Base-by-base conservation (phyloP, 2,329 filamentous ascomycete genomes). In the Calycina marina region DNA sequence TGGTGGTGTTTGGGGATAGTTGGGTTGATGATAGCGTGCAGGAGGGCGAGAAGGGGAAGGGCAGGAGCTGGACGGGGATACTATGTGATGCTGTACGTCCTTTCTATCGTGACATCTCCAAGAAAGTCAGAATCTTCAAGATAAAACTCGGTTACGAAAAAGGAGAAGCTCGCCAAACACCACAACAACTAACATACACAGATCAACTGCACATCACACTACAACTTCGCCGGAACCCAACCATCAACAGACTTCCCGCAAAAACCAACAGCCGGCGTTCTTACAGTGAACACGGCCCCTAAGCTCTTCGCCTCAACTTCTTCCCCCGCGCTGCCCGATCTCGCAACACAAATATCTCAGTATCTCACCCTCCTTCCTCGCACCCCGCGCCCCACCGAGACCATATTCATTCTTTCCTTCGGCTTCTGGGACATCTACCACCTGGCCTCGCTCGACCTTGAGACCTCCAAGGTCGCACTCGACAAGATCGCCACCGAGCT, bases 391-490 rank as follows among this genome's bases (percentile, higher is more conserved):
- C 32, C 42, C 2, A 31, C 12, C 8, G 40, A 45, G 25, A 52
- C 43, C 2, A 36, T 51, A 9, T 52, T 51, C 25, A 31, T 50
- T 10, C 5, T 53, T 2, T 50, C 48, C 6, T 42, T 51, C 12
- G 50, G 50, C n/a, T 44, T 50, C 13, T 53, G 50, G 50, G 50
- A 53, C 25, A 39, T 53, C 12, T 51, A 50, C 18, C 36, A 48
- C 14, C 48, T 46, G 18, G 41, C 50, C 1, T 18, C 31, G 5
- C 37, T 52, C 0, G 40, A 47, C 12, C 40, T 39, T 10, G 5
- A 25, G 0, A 18, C 40, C 4, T 44, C 34, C 3, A 22, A 43
- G 12, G 41, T 38, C 10, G 31, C 35, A 8, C 42, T 39, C 3
- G 40, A 49, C 9, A 18, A 27, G 6, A 38, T 39, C 4, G 30